Base-by-base conservation (phyloP, 805 yeast genomes). In the Candida sphagnicola region DNA sequence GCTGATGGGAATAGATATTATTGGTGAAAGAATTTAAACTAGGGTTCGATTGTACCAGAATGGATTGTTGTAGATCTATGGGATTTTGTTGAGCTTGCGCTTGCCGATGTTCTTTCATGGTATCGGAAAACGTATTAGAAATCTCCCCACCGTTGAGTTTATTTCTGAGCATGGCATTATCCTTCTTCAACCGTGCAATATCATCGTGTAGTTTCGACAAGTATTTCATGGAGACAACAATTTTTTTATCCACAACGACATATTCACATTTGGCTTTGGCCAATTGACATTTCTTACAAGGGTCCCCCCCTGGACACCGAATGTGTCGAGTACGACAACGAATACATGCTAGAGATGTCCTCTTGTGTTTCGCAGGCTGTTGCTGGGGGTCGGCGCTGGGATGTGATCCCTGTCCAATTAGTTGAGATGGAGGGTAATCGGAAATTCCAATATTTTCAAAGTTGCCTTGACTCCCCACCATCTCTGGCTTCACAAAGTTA, bases 261-360 rank as follows among this genome's bases (percentile, higher is more conserved):
- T 82, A 85, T 49, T 82, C 88, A 61, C 93, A 85, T 16, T 68
- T 67, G 3, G 78, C 63, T 35, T 69, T 72, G 12, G 82, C 76
- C 35, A 69, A 54, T 11, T 57, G 59, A 53, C 93, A 85, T 50
- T 79, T 79, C 36, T 65, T 57, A 54, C 93, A 85, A 0, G 89
- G 88, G 34, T 80, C 75, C 1, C 86, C 87, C 2, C 89, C 89
- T 11, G 87, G 87, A 52, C 93, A 85, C 45, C 83, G 75, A 31
- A 82, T 77, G 57, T 85, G 93, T 38, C 88, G 69, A 34, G 77
- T 72, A 23, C 91, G 67, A 53, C 93, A 85, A 32, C 86, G 62
- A 2, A 75, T 74, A 55, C 91, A 84, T 4, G 74, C 74, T 31
- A 66, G 48, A n/a, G 61, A 48, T 6, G 63, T 62, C 28, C 72